Percentiles rank a stretch among this genome's conserved stretches.
Evolutionary conservation across 2,329 filamentous ascomycete genomes (phyloP).

Genomic region (Ceratocystis eucalypticola): DNA sequence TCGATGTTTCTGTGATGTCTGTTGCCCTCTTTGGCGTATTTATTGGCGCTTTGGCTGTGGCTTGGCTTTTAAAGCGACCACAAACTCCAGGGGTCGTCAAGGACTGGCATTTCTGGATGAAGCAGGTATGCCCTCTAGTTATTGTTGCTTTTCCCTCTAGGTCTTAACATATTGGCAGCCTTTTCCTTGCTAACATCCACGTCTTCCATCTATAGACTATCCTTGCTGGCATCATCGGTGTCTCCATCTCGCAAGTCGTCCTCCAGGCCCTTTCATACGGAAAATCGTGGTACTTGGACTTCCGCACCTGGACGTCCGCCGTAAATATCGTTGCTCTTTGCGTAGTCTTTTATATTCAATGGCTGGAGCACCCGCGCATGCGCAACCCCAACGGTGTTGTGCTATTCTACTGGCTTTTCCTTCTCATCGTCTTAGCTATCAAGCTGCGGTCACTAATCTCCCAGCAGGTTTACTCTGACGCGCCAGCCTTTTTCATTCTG

Average conservation of each 20-base stretch:
- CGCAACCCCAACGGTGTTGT: slow-evolving; percentile 78
- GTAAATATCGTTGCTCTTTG: slow-evolving; percentile 57
- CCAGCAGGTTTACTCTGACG: slow-evolving; percentile 54
- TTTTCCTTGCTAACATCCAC: background rate
- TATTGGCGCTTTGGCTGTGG: slow-evolving; percentile 62
- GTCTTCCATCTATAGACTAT: slow-evolving; percentile 33
- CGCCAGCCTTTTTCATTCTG: slow-evolving; percentile 61
- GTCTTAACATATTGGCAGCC: background rate
- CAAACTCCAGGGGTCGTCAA: slow-evolving; percentile 54
- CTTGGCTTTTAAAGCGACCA: slow-evolving; percentile 62
- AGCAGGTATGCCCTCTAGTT: slow-evolving; percentile 51
- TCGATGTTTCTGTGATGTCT: slow-evolving; percentile 73
- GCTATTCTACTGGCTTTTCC: slow-evolving; percentile 83
- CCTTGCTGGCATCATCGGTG: slow-evolving; percentile 52
- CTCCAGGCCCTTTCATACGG: slow-evolving; percentile 61
- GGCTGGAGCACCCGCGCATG: slow-evolving; percentile 70
- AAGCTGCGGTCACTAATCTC: slow-evolving; percentile 79
- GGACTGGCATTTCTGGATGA: slow-evolving; percentile 86
- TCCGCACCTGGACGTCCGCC: slow-evolving; percentile 71
- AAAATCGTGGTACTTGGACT: slow-evolving; percentile 62
- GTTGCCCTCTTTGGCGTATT: slow-evolving; percentile 71
- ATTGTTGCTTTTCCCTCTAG: background rate
- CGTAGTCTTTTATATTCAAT: slow-evolving; percentile 68
- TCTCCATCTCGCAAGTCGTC: slow-evolving; percentile 56
- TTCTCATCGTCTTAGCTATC: slow-evolving; percentile 62